Percentiles rank a stretch among this genome's conserved stretches.
Evolutionary conservation across 1,284 basidiomycete species (phyloP).

Genomic region (Mycosarcoma maydis): DNA sequence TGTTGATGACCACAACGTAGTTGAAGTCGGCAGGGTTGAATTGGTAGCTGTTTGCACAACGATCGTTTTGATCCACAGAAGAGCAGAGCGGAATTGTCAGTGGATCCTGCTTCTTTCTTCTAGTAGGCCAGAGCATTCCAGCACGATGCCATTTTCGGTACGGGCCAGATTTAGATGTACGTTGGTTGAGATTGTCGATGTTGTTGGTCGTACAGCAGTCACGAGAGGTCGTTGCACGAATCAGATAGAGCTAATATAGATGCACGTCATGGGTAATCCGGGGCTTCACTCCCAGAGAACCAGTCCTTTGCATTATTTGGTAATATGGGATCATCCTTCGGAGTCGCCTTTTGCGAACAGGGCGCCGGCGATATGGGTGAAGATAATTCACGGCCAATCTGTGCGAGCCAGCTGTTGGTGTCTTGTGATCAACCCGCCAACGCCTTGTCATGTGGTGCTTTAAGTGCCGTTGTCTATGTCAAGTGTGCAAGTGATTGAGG

Average conservation of each 20-base stretch:
- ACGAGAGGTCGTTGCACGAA: conserved; percentile 1
- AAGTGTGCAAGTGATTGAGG: neutral
- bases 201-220: neutral
- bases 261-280: conserved; percentile 48
- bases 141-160: conserved; percentile 2
- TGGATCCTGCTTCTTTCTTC: neutral
- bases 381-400: too few species aligned
- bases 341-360: neutral
- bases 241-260: conserved; percentile 67
- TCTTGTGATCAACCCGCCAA: too few species aligned
- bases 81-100: conserved; percentile 7
- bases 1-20: conserved; percentile 89
- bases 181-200: too few species aligned
- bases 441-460: too few species aligned
- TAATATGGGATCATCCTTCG: conserved; percentile 39
- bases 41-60: conserved; percentile 78
- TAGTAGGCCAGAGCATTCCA: too few species aligned
- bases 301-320: conserved; percentile 50
- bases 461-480: neutral
- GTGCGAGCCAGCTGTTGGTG: too few species aligned
- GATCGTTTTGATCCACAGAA: neutral
- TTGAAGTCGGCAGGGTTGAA: conserved; percentile 94
- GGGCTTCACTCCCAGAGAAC: conserved; percentile 56
- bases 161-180: neutral
- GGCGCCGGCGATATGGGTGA: too few species aligned